Percentiles rank a stretch among this genome's conserved stretches.
Evolutionary conservation across 805 yeast species (phyloP).

Genomic region (Teunomyces aglyptinius): DNA sequence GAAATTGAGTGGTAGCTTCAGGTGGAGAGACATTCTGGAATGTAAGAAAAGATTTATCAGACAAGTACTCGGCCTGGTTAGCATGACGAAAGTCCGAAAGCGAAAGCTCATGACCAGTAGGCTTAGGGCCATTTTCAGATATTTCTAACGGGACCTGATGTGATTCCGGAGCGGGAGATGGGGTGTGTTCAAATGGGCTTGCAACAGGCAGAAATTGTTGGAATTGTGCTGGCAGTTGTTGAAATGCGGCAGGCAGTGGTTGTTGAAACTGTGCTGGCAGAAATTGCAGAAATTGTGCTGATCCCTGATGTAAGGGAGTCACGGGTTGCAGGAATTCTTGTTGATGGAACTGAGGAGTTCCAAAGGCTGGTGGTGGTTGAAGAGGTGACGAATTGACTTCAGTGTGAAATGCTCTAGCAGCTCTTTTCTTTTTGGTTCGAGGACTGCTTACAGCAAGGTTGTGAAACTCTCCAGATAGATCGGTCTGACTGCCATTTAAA

Average conservation of each 20-base stretch:
- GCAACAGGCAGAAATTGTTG: slow-evolving; percentile 2
- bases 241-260: neutral
- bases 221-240: neutral
- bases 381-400: slow-evolving; percentile 13
- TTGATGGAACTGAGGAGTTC: slow-evolving; percentile 1
- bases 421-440: slow-evolving; percentile 25
- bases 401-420: slow-evolving; percentile 30
- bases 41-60: slow-evolving; percentile 55
- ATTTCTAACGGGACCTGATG: neutral
- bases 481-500: slow-evolving; percentile 5
- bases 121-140: neutral
- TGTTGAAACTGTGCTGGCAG: neutral
- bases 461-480: slow-evolving; percentile 6
- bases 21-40: slow-evolving; percentile 83
- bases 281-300: neutral
- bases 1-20: slow-evolving; percentile 67
- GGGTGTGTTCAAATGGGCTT: neutral
- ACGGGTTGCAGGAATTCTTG: slow-evolving; percentile 1
- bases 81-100: slow-evolving; percentile 16
- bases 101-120: slow-evolving; percentile 5
- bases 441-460: slow-evolving; percentile 9
- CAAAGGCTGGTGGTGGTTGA: neutral
- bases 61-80: slow-evolving; percentile 23
- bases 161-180: neutral
- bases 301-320: neutral